A percentile compares a stretch with the other conserved stretches of the same genome.
Conservation (phyloP, 2,329 filamentous ascomycete genomes). For the Fusarium napiforme region DNA sequence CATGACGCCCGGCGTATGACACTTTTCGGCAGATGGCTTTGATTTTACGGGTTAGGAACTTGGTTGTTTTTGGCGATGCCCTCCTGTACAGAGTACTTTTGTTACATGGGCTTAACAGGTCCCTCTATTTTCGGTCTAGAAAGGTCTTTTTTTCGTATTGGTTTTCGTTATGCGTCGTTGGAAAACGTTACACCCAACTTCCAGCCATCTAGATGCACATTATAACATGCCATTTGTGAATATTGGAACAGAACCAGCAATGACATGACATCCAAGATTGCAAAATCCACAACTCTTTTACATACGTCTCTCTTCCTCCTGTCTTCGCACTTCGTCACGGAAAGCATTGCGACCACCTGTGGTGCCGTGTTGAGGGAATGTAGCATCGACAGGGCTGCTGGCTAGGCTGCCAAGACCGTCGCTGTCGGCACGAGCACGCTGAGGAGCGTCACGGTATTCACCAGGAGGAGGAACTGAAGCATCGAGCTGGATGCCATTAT, state of each 20-base stretch:
- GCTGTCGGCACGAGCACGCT: slow-evolving; percentile 53
- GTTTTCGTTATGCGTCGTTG: slow-evolving; percentile 40
- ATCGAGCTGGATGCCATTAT: slow-evolving; percentile 60
- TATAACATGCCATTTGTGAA: slow-evolving; percentile 26
- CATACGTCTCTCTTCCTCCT: slow-evolving; percentile 54
- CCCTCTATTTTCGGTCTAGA: slow-evolving; percentile 19
- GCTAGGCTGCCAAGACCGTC: slow-evolving; percentile 62
- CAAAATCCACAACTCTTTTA: slow-evolving; percentile 13
- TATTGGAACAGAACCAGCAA: background rate
- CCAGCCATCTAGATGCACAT: slow-evolving; percentile 8
- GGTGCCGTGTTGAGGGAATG: slow-evolving; percentile 53
- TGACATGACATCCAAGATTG: background rate
- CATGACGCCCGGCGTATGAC: slow-evolving; percentile 37
- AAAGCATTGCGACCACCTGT: slow-evolving; percentile 56
- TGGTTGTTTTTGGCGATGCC: background rate
- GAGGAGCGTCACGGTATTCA: slow-evolving; percentile 52
- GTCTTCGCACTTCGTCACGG: slow-evolving; percentile 61
- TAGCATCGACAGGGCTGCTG: slow-evolving; percentile 57
- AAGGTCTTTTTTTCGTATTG: slow-evolving; percentile 38
- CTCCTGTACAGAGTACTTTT: background rate
- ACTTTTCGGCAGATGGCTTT: slow-evolving; percentile 23
- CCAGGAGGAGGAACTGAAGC: slow-evolving; percentile 45
- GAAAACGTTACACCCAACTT: slow-evolving; percentile 37
- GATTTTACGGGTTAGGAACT: slow-evolving; percentile 15
- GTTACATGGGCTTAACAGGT: background rate